phyloP scores from a whole-genome alignment of 2,329 filamentous ascomycete species.

The Paracorniculantispora psalliotae region DNA sequence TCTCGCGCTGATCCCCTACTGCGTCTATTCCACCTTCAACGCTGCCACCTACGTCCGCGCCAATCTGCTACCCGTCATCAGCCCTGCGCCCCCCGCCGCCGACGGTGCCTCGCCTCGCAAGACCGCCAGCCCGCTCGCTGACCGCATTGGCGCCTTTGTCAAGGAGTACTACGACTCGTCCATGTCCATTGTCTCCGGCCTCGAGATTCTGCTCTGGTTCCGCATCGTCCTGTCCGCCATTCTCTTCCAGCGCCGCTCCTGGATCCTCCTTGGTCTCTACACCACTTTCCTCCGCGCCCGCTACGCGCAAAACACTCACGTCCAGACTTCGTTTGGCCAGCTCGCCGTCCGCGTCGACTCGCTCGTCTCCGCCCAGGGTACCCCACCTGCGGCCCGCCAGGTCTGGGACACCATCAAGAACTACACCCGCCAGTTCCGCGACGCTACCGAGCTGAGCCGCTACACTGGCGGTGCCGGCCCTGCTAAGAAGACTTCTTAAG shows the following conservation, averaged over 20 bases:
- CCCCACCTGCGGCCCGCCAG: constrained; percentile 72
- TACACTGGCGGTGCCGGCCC: constrained; percentile 57
- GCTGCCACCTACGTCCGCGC: constrained; percentile 93
- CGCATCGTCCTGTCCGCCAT: constrained; percentile 77
- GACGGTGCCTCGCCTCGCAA: constrained; percentile 52
- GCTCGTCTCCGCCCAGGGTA: constrained; percentile 78
- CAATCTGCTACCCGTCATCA: constrained; percentile 83
- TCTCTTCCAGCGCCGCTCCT: constrained; percentile 84
- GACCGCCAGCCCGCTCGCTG: constrained; percentile 59
- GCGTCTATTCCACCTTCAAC: constrained; percentile 97
- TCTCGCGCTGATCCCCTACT: constrained; percentile 87
- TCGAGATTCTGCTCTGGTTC: constrained; percentile 85
- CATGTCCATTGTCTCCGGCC: constrained; percentile 85
- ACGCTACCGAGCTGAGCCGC: constrained; percentile 71
- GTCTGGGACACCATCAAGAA: constrained; percentile 78
- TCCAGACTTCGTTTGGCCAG: constrained; percentile 75
- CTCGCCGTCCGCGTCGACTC: constrained; percentile 74
- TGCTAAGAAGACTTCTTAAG: constrained; percentile 44
- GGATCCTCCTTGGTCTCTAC: constrained; percentile 83
- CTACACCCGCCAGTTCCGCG: constrained; percentile 66
- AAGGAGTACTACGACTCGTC: constrained; percentile 97
- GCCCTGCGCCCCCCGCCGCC: constrained; percentile 58
- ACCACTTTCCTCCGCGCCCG: constrained; percentile 88
- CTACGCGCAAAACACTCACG: constrained; percentile 84
- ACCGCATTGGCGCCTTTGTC: constrained; percentile 86